Percentiles rank a stretch among this genome's conserved stretches.
phyloP scores from a whole-genome alignment of 139 green algal genomes.

The Coccomyxa sp. region DNA sequence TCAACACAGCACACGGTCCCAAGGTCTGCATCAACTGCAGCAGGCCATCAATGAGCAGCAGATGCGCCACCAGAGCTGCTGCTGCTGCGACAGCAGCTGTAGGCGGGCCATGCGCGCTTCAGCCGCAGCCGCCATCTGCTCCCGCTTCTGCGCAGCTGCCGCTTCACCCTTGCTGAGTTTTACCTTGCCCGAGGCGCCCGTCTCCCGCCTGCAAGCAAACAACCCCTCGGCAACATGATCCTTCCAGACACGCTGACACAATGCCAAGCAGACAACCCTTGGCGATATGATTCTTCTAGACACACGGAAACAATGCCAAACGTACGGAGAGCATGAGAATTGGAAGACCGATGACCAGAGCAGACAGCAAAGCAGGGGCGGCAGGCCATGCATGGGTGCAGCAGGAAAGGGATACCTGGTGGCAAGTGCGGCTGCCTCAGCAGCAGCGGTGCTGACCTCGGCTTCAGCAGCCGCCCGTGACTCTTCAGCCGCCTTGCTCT shows the following conservation, averaged over 20 bases:
- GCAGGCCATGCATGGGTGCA: too few relatives aligned
- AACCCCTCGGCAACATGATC: not conserved
- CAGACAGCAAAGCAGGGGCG: too few relatives aligned
- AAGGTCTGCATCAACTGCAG: too few relatives aligned
- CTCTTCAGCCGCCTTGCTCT: conserved; percentile 23
- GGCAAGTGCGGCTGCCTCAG: conserved; percentile 42
- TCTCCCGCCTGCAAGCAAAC: not conserved
- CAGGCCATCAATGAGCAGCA: not conserved
- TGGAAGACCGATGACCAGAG: too few relatives aligned
- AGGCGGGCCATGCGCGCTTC: conserved; percentile 70
- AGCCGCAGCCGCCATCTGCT: conserved; percentile 67
- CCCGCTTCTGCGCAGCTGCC: conserved; percentile 40
- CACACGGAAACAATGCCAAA: too few relatives aligned
- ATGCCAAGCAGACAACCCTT: not conserved
- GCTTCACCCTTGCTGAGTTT: conserved; percentile 31
- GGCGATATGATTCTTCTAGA: too few relatives aligned
- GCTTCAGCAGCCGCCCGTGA: conserved; percentile 42
- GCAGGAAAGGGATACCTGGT: conserved; percentile 11
- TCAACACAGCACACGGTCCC: too few relatives aligned
- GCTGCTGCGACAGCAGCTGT: conserved; percentile 34
- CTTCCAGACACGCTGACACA: too few relatives aligned
- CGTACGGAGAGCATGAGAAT: too few relatives aligned
- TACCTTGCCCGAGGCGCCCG: conserved; percentile 12
- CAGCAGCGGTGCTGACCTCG: conserved; percentile 50
- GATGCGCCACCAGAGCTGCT: conserved; percentile 32